A percentile compares a stretch with the other conserved stretches of the same genome.
phyloP scores from a whole-genome alignment of 2,329 filamentous ascomycete species.

The Leptographium flavum region DNA sequence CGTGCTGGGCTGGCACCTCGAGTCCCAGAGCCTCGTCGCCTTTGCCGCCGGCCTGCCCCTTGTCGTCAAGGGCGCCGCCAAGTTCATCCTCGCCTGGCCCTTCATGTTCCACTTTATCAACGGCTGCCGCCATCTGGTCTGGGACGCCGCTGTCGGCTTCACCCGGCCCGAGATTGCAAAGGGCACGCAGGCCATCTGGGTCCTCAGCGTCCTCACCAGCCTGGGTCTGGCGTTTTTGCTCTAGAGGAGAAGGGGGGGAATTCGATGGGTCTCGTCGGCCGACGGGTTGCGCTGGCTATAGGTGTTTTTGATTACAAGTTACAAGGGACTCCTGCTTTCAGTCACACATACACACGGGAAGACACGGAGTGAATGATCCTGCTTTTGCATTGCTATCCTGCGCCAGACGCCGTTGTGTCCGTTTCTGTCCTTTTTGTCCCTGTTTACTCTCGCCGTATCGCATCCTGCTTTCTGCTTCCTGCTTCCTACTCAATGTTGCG shows the following conservation, averaged over 20 bases:
- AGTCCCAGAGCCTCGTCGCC: conserved; percentile 44
- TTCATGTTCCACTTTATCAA: conserved; percentile 43
- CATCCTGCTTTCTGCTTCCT: neutral
- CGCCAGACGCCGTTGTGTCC: neutral
- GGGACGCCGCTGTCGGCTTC: conserved; percentile 37
- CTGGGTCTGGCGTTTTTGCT: conserved; percentile 30
- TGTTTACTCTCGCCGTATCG: too few relatives aligned
- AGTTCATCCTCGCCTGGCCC: conserved; percentile 43
- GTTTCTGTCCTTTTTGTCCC: neutral
- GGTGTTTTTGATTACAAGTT: too few relatives aligned
- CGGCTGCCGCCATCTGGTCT: conserved; percentile 39
- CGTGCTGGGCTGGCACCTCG: conserved; percentile 49
- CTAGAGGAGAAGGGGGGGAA: neutral
- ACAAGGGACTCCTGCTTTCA: too few relatives aligned
- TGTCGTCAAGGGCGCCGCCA: conserved; percentile 41
- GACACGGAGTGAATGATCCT: neutral
- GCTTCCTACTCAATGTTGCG: conserved; percentile 29
- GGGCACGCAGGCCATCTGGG: conserved; percentile 34
- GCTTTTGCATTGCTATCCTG: neutral
- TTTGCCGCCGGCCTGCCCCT: conserved; percentile 45
- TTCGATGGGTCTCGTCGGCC: too few relatives aligned
- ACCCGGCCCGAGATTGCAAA: conserved; percentile 29
- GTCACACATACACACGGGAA: too few relatives aligned
- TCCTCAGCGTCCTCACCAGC: conserved; percentile 26
- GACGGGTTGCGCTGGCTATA: too few relatives aligned